Conservation (phyloP, 1,284 basidiomycete genomes). For the Pulchroboletus neoregius region DNA sequence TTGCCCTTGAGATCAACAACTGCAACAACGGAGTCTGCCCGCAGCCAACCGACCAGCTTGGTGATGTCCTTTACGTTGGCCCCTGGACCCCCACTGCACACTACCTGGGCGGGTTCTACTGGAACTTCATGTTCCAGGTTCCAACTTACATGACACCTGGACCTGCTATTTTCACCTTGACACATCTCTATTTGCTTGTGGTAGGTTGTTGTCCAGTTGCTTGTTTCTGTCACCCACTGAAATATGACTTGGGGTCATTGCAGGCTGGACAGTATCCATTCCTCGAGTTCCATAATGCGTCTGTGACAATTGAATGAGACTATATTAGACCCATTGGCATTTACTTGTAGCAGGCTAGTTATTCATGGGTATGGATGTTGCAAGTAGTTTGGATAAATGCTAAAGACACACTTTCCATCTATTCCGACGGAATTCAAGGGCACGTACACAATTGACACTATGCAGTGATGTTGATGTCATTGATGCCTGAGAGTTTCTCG, state of each 20-base stretch:
- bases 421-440: background rate
- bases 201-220: conserved; percentile 16
- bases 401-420: background rate
- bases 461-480: conserved; percentile 1
- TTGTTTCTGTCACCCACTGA: conserved; percentile 6
- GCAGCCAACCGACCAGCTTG: conserved; percentile 19
- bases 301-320: conserved; percentile 19
- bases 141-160: conserved; percentile 9
- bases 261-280: too few species aligned
- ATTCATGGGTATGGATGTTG: background rate
- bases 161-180: conserved; percentile 31
- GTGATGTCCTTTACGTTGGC: conserved; percentile 30
- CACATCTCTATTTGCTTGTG: conserved; percentile 31
- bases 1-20: conserved; percentile 25
- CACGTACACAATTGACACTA: too few species aligned
- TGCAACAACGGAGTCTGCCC: conserved; percentile 26
- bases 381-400: background rate
- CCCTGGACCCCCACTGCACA: conserved; percentile 28
- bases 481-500: background rate
- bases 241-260: too few species aligned
- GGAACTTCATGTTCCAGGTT: conserved; percentile 31
- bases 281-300: conserved; percentile 28
- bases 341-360: background rate
- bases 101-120: conserved; percentile 25
- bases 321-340: background rate